phyloP scores from a whole-genome alignment of 164 flowering plant species.

The Nymphaea thermarum region DNA sequence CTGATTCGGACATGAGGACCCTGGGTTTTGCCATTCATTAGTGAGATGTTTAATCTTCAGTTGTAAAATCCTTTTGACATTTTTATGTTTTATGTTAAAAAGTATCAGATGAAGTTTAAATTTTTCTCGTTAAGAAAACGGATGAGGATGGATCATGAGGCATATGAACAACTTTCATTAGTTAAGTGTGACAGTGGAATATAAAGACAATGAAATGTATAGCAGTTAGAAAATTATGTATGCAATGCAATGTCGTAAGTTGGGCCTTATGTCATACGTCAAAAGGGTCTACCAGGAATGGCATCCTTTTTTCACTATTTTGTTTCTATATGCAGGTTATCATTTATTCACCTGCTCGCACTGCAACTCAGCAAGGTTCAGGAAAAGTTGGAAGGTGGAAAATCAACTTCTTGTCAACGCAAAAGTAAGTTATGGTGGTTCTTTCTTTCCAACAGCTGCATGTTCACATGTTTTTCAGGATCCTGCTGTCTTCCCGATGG shows the following conservation, averaged over 20 bases:
- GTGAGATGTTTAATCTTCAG: too few species aligned
- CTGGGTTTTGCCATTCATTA: too few species aligned
- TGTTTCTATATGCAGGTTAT: constrained; percentile 42
- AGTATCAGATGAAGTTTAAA: too few species aligned
- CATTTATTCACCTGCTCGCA: constrained; percentile 89
- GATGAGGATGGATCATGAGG: neutral
- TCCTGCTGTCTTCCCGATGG: neutral
- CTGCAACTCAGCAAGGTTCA: constrained; percentile 93
- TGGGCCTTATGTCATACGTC: neutral
- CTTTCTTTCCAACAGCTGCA: neutral
- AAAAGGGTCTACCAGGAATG: neutral
- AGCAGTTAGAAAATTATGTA: neutral
- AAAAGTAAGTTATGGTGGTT: constrained; percentile 36
- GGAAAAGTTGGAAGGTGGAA: constrained; percentile 96
- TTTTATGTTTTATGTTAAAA: too few species aligned
- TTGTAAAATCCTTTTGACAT: too few species aligned
- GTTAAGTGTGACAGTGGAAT: neutral
- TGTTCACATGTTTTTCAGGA: neutral
- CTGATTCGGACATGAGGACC: too few species aligned
- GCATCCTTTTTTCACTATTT: neutral
- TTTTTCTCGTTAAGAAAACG: neutral
- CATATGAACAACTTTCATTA: too few species aligned
- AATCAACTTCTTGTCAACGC: constrained; percentile 90
- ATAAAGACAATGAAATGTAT: neutral
- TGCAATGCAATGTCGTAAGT: neutral